Base-by-base conservation (phyloP, 2,329 filamentous ascomycete species). In the Exserohilum turcica region DNA sequence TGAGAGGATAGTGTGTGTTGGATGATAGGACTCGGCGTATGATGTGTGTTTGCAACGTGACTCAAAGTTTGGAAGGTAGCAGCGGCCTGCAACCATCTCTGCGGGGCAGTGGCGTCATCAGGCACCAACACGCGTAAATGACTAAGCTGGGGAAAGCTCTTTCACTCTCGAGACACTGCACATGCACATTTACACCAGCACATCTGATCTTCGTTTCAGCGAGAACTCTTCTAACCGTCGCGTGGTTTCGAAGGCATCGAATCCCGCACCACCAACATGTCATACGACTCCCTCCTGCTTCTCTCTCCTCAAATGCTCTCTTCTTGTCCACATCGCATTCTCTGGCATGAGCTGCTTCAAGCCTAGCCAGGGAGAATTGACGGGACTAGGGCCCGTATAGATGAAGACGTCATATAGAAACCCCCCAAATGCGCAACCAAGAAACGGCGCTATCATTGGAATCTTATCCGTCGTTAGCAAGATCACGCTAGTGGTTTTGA, bases 401-500 rank as follows among this genome's bases (percentile, higher is more conserved):
- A 91, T 38, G 77, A 74, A 73, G 2, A 68, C 24, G 57, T 74
- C 68, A 28, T 73, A 72, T 18, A 73, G 44, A 18, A 69, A 66
- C 0, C 61, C 68, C 1, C 70, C 66, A 49, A 71, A 71, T 3
- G 59, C 54, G 46, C 68, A 70, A 1, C 88, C 88, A 8, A 82
- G 70, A 66, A 91, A 90, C 0, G 88, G 88, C 2, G 86, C 81
- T 3, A 91, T 84, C 78, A 91, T 88, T 0, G 88, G 88, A 16
- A 91, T 82, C 86, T 87, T 38, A 5, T 53, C 15, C 10, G 3
- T 9, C 8, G 6, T 59, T 28, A 60, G 47, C n/a, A 33, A 29
- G 19, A 12, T 13, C 15, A 5, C 15, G 0, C 8, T 0, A 3
- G 3, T 3, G 8, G 9, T 27, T 2, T 8, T 32, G 4, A 18